Base-by-base conservation (phyloP, 352 stramenopile genomes). In the Globisporangium irregulare region DNA sequence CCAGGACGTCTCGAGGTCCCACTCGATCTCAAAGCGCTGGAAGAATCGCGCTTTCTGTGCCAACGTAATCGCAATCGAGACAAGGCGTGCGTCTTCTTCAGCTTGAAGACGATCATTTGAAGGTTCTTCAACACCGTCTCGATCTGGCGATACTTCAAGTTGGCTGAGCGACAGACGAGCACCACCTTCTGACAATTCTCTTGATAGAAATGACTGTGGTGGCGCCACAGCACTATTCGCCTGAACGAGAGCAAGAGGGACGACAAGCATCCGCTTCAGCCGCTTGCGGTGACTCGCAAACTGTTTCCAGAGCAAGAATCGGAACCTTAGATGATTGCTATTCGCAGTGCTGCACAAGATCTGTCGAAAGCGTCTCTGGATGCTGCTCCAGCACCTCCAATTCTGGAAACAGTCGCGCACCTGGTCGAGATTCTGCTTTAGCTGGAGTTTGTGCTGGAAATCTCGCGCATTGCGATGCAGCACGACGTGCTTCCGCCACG, bases 291-390 rank as follows among this genome's bases (percentile, higher is more conserved):
- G 70, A 8, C 8, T 38, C 3, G 72, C 69, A 27, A 87, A 89
- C 53, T 69, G 58, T 29, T 79, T 76, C 84, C 84, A 92, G 10
- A 89, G 59, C 25, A 75, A 32, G 25, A 89, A 92, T 0, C 82
- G 79, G 29, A 88, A 84, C 4, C 79, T 73, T 14, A 87, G 8
- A 22, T 72, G 76, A 20, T 75, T 79, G 0, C 70, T 64, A 8
- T 78, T 62, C 27, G 80, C 75, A 4, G 82, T 71, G 22, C 63
- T 80, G 8, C 61, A 68, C 2, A 92, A 55, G 6, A 92, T 59
- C 18, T 65, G 75, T 12, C 73, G 64, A 27, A 80, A 79, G 18
- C 73, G 77, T 14, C 41, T 27, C 14, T 79, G 71, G 0, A 78
- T 58, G 0, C 43, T 34, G 66, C 63, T 80, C 61, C 72, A 80